These are phyloP conservation scores for Chaetomium tenue DNA, from an alignment of 495 filamentous ascomycete species.

Conservation along the genomic window DNA sequence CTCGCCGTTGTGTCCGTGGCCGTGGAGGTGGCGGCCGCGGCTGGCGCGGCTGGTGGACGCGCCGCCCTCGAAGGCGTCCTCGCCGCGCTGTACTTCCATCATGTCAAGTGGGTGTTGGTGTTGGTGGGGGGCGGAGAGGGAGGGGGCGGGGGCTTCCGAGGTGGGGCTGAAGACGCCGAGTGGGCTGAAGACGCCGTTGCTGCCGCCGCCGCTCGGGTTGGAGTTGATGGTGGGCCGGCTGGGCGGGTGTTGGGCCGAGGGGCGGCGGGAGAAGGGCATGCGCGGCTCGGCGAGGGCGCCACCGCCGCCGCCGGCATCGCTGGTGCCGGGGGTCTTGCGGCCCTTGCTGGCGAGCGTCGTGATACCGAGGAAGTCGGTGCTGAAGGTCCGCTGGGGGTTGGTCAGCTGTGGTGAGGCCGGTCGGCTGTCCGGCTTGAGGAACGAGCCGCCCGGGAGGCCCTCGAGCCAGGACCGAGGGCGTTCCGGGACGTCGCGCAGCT, in stretches of 20 bases:
- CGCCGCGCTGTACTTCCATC: constrained; percentile 54
- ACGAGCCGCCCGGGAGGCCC: constrained; percentile 43
- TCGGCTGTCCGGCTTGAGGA: constrained; percentile 43
- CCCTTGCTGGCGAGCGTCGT: constrained; percentile 43
- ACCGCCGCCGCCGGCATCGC: constrained; percentile 36
- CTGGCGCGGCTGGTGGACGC: constrained; percentile 23
- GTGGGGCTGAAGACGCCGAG: constrained; percentile 35
- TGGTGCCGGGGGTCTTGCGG: constrained; percentile 47
- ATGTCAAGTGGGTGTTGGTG: constrained; percentile 66
- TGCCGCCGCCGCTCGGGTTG: constrained; percentile 16
- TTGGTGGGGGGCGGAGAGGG: no score
- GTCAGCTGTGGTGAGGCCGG: constrained; percentile 48
- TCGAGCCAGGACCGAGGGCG: constrained; percentile 76
- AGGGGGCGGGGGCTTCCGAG: constrained; percentile 42
- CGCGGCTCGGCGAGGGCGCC: constrained; percentile 27
- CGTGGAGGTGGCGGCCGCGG: no score
- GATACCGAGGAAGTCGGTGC: constrained; percentile 48
- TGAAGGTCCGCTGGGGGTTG: constrained; percentile 46
- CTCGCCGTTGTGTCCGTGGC: constrained; percentile 21
- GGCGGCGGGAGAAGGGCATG: constrained; percentile 35
- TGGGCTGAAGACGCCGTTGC: constrained; percentile 35
- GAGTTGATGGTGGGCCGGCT: constrained; percentile 27
- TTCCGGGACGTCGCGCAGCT: constrained; percentile 62
- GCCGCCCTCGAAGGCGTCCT: constrained; percentile 62
- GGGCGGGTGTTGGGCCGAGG: constrained; percentile 44